These are phyloP conservation scores for Lactifluus subvellereus DNA, from an alignment of 768 basidiomycete genomes.

Conservation along the genomic window DNA sequence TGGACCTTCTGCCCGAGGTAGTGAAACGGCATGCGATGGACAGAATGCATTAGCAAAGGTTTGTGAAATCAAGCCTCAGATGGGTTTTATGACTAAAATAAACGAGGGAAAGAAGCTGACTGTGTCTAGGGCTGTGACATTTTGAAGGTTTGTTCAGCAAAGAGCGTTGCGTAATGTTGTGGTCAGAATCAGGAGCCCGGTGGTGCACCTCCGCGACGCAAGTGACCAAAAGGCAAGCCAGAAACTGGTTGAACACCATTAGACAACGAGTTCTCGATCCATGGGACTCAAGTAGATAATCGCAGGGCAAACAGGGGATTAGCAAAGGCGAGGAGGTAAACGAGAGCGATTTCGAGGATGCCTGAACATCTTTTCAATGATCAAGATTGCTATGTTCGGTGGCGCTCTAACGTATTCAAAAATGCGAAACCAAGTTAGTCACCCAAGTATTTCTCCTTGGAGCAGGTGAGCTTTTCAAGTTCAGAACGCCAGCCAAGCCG, in stretches of 20 bases:
- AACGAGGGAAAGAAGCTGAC: not conserved
- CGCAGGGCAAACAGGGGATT: not conserved
- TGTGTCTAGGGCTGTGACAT: not conserved
- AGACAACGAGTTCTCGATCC: not conserved
- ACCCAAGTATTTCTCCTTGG: not conserved
- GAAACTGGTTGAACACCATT: not conserved
- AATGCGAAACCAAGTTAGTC: not conserved
- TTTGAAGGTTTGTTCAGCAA: not conserved
- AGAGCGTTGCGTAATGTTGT: not conserved
- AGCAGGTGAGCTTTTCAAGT: not conserved
- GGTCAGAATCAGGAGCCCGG: not conserved
- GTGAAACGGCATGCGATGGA: not conserved
- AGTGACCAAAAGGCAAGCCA: not conserved
- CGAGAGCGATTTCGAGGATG: not conserved
- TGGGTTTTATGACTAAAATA: not conserved
- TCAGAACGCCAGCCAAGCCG: not conserved
- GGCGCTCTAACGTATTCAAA: not conserved
- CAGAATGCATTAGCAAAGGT: not conserved
- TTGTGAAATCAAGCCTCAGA: not conserved
- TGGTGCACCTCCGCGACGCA: not conserved
- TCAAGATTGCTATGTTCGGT: not conserved
- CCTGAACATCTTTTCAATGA: not conserved
- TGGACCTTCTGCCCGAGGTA: not conserved
- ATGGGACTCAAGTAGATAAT: not conserved
- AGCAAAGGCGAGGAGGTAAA: not conserved